A percentile compares a stretch with the other conserved stretches of the same genome.
Conservation (phyloP, 1,139 yeast genomes). For the Blastobotrys serpentis region DNA sequence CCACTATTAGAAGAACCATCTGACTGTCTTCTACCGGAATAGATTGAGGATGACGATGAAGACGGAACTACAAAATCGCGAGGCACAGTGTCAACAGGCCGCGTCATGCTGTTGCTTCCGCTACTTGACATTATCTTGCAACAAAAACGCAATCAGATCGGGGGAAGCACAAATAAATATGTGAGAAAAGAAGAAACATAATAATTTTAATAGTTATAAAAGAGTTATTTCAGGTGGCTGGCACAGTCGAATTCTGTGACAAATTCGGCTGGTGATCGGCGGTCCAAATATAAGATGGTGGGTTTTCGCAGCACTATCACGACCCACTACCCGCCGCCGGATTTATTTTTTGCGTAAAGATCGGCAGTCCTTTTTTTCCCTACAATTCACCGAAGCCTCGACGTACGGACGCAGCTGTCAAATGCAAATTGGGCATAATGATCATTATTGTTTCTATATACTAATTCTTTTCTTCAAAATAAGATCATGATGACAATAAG, state of each 20-base stretch:
- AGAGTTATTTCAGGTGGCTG: conserved; percentile 7
- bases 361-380: too few species aligned
- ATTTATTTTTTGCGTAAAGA: neutral
- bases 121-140: neutral
- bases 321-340: conserved; percentile 5
- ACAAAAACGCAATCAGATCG: neutral
- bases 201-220: conserved; percentile 1
- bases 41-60: conserved; percentile 1
- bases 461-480: too few species aligned
- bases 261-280: conserved; percentile 3
- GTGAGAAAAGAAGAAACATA: neutral
- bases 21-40: neutral
- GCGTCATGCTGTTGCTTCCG: conserved; percentile 3
- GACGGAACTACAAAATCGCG: conserved; percentile 6
- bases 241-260: neutral
- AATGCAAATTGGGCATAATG: too few species aligned
- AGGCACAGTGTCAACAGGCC: conserved; percentile 2
- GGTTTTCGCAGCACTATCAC: conserved; percentile 1
- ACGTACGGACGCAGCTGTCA: too few species aligned
- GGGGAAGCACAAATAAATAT: neutral
- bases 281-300: neutral
- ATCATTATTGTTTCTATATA: too few species aligned
- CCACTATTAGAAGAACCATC: neutral
- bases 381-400: too few species aligned
- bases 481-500: too few species aligned